phyloP scores from a whole-genome alignment of 2,329 filamentous ascomycete genomes.

The Epichloe baconii region DNA sequence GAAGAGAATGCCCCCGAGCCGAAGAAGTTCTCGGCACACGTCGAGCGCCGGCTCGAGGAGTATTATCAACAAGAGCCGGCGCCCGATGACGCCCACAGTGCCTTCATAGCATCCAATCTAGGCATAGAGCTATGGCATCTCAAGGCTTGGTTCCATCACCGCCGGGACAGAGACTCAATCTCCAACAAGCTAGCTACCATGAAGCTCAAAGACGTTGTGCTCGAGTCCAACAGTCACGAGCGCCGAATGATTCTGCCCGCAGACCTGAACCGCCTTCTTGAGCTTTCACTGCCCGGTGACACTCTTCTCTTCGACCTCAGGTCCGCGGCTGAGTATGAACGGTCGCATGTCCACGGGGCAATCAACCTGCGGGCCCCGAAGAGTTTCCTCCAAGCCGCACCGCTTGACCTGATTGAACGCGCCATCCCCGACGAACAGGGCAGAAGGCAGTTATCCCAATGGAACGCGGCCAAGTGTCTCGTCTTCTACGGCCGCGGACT shows the following conservation, averaged over 20 bases:
- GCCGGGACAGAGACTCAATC: slow-evolving; percentile 34
- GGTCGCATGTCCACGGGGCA: slow-evolving; percentile 38
- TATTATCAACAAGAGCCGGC: slow-evolving; percentile 36
- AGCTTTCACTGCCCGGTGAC: slow-evolving; percentile 33
- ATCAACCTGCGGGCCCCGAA: slow-evolving; percentile 38
- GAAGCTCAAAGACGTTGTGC: slow-evolving; percentile 23
- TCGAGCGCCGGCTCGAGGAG: slow-evolving; percentile 37
- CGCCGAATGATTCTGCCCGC: slow-evolving; percentile 37
- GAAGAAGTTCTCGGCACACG: slow-evolving; percentile 33
- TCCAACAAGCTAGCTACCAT: slow-evolving; percentile 31
- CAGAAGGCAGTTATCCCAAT: slow-evolving; percentile 32
- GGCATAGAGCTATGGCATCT: slow-evolving; percentile 38
- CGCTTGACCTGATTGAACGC: slow-evolving; percentile 37
- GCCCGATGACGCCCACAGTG: slow-evolving; percentile 36
- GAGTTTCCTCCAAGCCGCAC: slow-evolving; percentile 33
- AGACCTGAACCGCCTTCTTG: slow-evolving; percentile 36
- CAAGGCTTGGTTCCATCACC: slow-evolving; percentile 42
- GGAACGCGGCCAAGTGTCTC: slow-evolving; percentile 33
- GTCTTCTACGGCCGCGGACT: slow-evolving; percentile 40
- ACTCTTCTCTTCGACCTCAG: slow-evolving; percentile 38
- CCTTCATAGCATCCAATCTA: slow-evolving; percentile 41
- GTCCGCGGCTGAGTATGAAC: slow-evolving; percentile 31
- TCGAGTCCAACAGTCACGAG: slow-evolving; percentile 16
- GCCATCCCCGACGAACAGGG: slow-evolving; percentile 36
- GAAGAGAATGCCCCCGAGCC: slow-evolving; percentile 26